Evolutionary conservation across 192 early-diverging fungal species (phyloP), one percentile per base, ranked within the genome.

Genomic region (Mortierella hygrophila): DNA sequence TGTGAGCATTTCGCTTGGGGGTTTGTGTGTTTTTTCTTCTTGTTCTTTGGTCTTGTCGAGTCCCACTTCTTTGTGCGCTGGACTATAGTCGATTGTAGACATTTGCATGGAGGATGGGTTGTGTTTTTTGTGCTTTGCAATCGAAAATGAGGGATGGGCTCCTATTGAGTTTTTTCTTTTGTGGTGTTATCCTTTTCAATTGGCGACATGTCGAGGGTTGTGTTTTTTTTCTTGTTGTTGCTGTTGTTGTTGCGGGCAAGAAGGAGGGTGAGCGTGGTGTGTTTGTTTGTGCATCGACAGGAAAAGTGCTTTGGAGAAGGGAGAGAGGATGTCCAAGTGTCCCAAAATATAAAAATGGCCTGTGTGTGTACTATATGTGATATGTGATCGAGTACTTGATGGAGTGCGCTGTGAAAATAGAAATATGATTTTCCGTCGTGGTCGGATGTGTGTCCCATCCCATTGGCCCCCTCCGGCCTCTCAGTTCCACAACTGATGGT

Each of bases 101-200:
- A 32, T 26, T 65, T 3, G 60, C 26, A 65, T 65, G 49, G 49
- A 16, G 49, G 0, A 46, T 6, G 3, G 18, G 16, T 6, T 52
- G 49, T 52, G 49, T 52, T 52, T 65, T 29, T 65, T 32, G 38
- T 65, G 60, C 60, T 65, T 65, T 65, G 60, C 60, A 32, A 65
- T 65, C 60, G 29, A 65, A 65, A 32, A 65, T 65, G 60, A 32
- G 29, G 60, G 29, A 65, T 32, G 60, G 60, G 60, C 60, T 65
- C 60, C 60, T 65, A 11, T 65, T 3, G 9, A 35, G 13, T 65
- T 26, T 65, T 26, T 65, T 65, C 3, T 65, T 32, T 23, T 32
- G 13, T 32, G 1, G 1, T 55, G 21, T 60, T 23, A 7, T 23
- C 10, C 23, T 60, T 26, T 26, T 60, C 23, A n/a, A 60, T 60